Conservation (phyloP, 805 yeast species). For the Ascoidea asiatica region DNA sequence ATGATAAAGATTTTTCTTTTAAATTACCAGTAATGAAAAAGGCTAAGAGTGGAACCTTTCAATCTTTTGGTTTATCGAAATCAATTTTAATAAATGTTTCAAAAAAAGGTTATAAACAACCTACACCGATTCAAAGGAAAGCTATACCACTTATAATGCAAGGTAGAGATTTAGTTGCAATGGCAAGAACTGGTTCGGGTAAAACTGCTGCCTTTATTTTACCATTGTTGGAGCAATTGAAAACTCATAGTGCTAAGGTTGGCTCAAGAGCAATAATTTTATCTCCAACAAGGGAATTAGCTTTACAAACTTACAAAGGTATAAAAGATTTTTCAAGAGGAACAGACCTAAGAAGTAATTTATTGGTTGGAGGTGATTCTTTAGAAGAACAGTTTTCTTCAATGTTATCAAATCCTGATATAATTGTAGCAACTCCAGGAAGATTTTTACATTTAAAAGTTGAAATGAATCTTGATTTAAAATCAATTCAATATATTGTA, state of each 20-base stretch:
- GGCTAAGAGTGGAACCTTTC: constrained; percentile 71
- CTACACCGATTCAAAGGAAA: constrained; percentile 96
- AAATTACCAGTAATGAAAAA: constrained; percentile 36
- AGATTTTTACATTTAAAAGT: constrained; percentile 90
- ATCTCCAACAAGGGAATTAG: constrained; percentile 94
- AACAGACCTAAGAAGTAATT: constrained; percentile 65
- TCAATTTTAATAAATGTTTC: constrained; percentile 53
- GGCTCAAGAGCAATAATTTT: constrained; percentile 83
- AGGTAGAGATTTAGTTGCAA: constrained; percentile 90
- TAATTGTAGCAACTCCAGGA: constrained; percentile 95
- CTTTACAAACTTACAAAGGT: constrained; percentile 80
- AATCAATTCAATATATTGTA: constrained; percentile 76
- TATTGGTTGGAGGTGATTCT: constrained; percentile 97
- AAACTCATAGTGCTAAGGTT: constrained; percentile 70
- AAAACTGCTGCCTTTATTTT: constrained; percentile 94
- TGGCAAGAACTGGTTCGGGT: constrained; percentile 99
- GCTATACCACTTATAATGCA: constrained; percentile 84
- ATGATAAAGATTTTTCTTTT: constrained; percentile 18
- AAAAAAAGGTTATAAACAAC: constrained; percentile 83
- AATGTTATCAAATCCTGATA: constrained; percentile 91
- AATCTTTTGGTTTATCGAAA: constrained; percentile 79
- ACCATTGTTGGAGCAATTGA: constrained; percentile 79
- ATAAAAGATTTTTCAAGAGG: constrained; percentile 80
- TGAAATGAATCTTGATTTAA: constrained; percentile 83
- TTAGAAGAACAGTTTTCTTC: constrained; percentile 88